Base-by-base conservation (phyloP, 495 filamentous ascomycete genomes). In the Penicillium nucicola region DNA sequence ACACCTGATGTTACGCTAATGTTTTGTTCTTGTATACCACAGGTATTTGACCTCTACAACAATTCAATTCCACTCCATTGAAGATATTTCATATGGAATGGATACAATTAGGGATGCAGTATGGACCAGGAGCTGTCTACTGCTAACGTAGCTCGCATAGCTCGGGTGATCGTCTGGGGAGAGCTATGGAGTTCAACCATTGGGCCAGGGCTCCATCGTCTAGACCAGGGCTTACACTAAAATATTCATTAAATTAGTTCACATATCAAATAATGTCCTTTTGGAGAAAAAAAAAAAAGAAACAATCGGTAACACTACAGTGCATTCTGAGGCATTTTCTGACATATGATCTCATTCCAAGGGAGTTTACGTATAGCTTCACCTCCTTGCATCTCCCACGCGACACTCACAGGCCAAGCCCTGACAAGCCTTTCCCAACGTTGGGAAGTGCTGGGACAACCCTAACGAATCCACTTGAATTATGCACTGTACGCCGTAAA, bases 391-490 rank as follows among this genome's bases (percentile, higher is more conserved):
- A 35, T 50, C 34, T 36, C 34, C 47, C 31, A 40, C 25, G 34
- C 34, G 34, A 41, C 22, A n/a, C 34, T 18, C 34, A n/a, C 13
- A n/a, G 17, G 37, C 28, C 36, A 49, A 50, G 47, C 33, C 44
- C 14, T 36, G 13, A 5, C 36, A 48, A 48, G 45, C 42, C 42
- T 20, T 30, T 32, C 45, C 17, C 37, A 48, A 48, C 46, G 46
- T 48, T 48, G 46, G 46, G 46, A 48, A 41, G 35, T 48, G 45
- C 28, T 23, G 42, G 30, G 18, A 32, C 10, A n/a, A n/a, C 3
- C 7, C 17, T 37, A 35, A 31, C 5, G 25, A 39, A 13, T 46
- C 28, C 22, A 20, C 30, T 17, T 1, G 2, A 8, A 38, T 18
- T 23, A 14, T 40, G 18, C 22, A 12, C 19, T 33, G 25, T 48